Percentiles rank a stretch among this genome's conserved stretches.
phyloP scores from a whole-genome alignment of 2,329 filamentous ascomycete genomes.

The Aplosporella prunicola region DNA sequence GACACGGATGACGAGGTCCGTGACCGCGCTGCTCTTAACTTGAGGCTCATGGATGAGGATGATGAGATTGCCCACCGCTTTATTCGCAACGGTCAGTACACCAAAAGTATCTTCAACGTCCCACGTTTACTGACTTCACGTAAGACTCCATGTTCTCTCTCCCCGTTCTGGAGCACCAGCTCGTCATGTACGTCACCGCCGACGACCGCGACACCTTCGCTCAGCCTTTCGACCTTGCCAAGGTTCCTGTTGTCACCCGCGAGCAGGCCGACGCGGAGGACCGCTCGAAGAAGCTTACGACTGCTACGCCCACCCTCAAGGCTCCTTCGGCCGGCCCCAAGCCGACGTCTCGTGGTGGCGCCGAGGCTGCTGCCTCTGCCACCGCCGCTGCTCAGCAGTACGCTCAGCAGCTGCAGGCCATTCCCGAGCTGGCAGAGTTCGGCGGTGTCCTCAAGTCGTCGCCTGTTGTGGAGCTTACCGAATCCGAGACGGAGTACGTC shows the following conservation, averaged over 20 bases:
- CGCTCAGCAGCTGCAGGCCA: slow-evolving; percentile 73
- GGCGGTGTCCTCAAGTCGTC: slow-evolving; percentile 90
- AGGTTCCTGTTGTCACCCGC: slow-evolving; percentile 84
- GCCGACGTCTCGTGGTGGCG: slow-evolving; percentile 54
- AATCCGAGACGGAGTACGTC: slow-evolving; percentile 95
- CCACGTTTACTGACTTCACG: background rate
- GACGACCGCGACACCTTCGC: slow-evolving; percentile 80
- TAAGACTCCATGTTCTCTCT: slow-evolving; percentile 90
- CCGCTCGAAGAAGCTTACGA: slow-evolving; percentile 92
- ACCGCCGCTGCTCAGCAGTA: slow-evolving; percentile 80
- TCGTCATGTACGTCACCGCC: slow-evolving; percentile 94
- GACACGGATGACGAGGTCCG: slow-evolving; percentile 97
- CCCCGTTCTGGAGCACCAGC: slow-evolving; percentile 89
- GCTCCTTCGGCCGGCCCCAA: slow-evolving; percentile 79
- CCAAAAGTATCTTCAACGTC: slow-evolving; percentile 3
- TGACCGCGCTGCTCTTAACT: slow-evolving; percentile 85
- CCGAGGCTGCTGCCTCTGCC: slow-evolving; percentile 66
- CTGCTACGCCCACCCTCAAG: slow-evolving; percentile 86
- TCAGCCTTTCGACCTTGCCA: slow-evolving; percentile 78
- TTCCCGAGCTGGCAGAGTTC: slow-evolving; percentile 85
- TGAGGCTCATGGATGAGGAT: slow-evolving; percentile 85
- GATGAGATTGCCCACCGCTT: slow-evolving; percentile 79
- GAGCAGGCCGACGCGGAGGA: slow-evolving; percentile 96
- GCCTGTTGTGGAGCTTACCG: slow-evolving; percentile 75
- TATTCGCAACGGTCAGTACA: slow-evolving; percentile 72